A percentile compares a stretch with the other conserved stretches of the same genome.
Conservation (phyloP, 192 early-diverging fungal species). For the Coemansia reversa region DNA sequence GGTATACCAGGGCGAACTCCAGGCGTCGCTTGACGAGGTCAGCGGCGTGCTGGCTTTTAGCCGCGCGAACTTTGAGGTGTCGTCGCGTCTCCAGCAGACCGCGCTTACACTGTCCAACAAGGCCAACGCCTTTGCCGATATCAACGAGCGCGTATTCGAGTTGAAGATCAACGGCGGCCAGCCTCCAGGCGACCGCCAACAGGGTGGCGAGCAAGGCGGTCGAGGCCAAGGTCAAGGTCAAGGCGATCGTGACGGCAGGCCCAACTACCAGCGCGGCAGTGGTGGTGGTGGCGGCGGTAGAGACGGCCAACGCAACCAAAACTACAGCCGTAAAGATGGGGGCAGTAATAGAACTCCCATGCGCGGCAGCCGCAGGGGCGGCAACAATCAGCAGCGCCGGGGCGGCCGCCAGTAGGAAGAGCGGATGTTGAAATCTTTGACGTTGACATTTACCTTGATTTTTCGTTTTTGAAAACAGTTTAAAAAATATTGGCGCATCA, state of each 20-base stretch:
- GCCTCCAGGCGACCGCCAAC: constrained; percentile 41
- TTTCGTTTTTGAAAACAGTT: too few species aligned
- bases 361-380: constrained; percentile 17
- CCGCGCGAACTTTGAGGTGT: constrained; percentile 65
- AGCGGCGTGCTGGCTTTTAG: constrained; percentile 77
- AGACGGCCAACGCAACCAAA: constrained; percentile 29
- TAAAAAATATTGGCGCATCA: too few species aligned
- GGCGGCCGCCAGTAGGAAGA: constrained; percentile 9
- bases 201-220: constrained; percentile 35
- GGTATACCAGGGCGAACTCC: constrained; percentile 91
- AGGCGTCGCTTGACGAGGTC: constrained; percentile 85
- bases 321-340: constrained; percentile 20
- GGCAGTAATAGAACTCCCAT: constrained; percentile 18
- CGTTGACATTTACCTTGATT: too few species aligned
- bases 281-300: constrained; percentile 20
- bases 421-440: too few species aligned
- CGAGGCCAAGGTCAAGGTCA: constrained; percentile 14
- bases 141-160: constrained; percentile 90
- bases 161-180: constrained; percentile 58
- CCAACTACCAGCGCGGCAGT: constrained; percentile 44
- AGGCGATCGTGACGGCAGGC: constrained; percentile 37
- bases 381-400: constrained; percentile 24
- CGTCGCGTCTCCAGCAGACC: constrained; percentile 78
- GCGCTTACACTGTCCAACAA: constrained; percentile 87
- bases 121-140: constrained; percentile 79